Base-by-base conservation (phyloP, 352 stramenopile species). In the Pythium oligandrum region DNA sequence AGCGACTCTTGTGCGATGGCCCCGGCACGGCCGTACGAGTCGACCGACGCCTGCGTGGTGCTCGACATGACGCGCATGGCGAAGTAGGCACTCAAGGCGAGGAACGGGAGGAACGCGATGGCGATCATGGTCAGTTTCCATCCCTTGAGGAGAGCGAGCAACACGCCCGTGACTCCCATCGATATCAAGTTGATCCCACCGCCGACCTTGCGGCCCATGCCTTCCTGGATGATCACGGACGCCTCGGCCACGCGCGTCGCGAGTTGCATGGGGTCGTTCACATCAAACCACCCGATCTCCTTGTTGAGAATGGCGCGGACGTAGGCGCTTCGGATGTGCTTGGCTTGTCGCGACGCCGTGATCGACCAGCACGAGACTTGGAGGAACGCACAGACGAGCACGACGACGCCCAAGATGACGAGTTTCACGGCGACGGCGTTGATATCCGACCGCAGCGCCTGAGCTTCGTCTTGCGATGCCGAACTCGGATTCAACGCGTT, bases 301-400 rank as follows among this genome's bases (percentile, higher is more conserved):
- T 72, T 57, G 17, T 52, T 57, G 12, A 66, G 42, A 34, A 75
- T 75, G 3, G 65, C 55, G 1, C 2, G 5, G 0, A 64, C 62
- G 47, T 71, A 74, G 6, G 63, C 63, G 17, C 48, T 49, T 35
- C 66, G 63, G 12, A 75, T 60, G 12, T 53, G 49, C 44, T 72
- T 75, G 35, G 57, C 53, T 44, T 75, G 66, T 30, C 66, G 66
- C 46, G 63, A 70, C 4, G 66, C 58, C 37, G 66, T 60, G 37
- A 75, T 60, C n/a, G 64, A 82, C 77, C 77, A 88, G 52, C 70
- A 84, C 12, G 68, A 64, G 8, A 83, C 75, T 64, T 88, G 77
- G 38, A 80, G 53, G 37, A 69, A 79, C 17, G 72, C 70, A 4
- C 55, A 68, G 10, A 83, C 44, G 44, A 88, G 66, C 40, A 83